Base-by-base conservation (phyloP, 1,284 basidiomycete species). In the Ceratobasidium sp. region DNA sequence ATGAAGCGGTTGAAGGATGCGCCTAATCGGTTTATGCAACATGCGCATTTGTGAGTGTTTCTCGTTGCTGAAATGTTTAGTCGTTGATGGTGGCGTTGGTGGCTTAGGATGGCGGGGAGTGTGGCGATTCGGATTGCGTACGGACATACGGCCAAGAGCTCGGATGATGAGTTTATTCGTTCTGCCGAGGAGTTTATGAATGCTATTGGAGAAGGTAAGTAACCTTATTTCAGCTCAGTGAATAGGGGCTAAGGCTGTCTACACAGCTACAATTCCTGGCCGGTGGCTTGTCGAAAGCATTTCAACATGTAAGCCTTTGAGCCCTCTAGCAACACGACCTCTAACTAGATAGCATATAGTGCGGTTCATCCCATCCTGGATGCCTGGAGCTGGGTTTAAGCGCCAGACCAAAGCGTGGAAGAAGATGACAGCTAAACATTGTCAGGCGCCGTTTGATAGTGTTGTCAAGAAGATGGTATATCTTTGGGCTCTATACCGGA, bases 321-420 rank as follows among this genome's bases (percentile, higher is more conserved):
- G 5, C 20, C 10, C 2, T 8, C 28, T 17, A n/a, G 31, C 10
- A 5, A 33, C 13, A 35, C 28, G 7, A 23, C 17, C 20, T 13
- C 28, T 63, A 31, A 47, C 33, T 8, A 42, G 23, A 6, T 17
- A 11, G 26, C 37, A 64, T 53, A 26, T 58, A 78, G 77, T 78
- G 17, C 76, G 68, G 28, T 73, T 39, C 20, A 28, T 78, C 23
- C 77, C 77, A 17, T 71, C 77, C 10, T 78, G 77, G 77, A 66
- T 78, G 53, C 77, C 77, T 5, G 74, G 74, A 5, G 75, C 75
- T 37, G 49, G 60, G 5, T 71, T 76, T 42, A 78, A 76, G 37
- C 60, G 49, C 20, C 60, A 73, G 20, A 35, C 77, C 8, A 37
- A 66, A 33, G 56, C 53, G 13, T 73, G 77, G 76, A 69, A 33